Conservation (phyloP, 2,329 filamentous ascomycete genomes). For the Phoma herbarum region DNA sequence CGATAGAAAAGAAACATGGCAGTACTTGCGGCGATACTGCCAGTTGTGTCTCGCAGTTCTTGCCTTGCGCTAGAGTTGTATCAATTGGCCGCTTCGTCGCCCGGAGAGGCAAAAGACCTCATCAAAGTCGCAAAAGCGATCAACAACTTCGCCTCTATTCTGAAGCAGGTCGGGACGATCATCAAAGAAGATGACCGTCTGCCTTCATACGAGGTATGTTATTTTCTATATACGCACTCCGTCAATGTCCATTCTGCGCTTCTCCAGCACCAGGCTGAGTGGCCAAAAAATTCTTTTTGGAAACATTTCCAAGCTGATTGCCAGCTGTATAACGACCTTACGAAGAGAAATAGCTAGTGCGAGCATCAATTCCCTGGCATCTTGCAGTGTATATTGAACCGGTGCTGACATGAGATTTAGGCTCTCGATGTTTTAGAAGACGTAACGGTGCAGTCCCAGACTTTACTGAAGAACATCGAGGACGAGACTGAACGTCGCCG, state of each 20-base stretch:
- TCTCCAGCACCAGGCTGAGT: not conserved
- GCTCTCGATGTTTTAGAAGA: conserved; percentile 48
- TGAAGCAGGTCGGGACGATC: conserved; percentile 51
- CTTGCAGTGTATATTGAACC: not conserved
- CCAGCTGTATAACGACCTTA: not conserved
- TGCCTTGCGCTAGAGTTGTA: conserved; percentile 48
- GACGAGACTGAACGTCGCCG: conserved; percentile 24
- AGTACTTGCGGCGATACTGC: conserved; percentile 47
- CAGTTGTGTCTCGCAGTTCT: conserved; percentile 46
- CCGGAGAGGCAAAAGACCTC: conserved; percentile 38
- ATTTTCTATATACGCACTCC: not conserved
- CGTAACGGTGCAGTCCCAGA: conserved; percentile 43
- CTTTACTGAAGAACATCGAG: conserved; percentile 42
- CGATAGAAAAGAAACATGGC: conserved; percentile 38
- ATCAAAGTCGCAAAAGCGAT: conserved; percentile 45
- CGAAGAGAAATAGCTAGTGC: not conserved
- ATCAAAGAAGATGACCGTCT: conserved; percentile 51
- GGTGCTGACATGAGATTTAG: conserved; percentile 18
- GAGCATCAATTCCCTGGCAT: not conserved
- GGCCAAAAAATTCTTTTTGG: not conserved
- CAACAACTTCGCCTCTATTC: conserved; percentile 46
- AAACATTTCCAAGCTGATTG: not conserved
- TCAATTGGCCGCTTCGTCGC: conserved; percentile 37
- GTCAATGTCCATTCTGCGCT: not conserved
- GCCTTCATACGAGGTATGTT: conserved; percentile 47